Conservation (phyloP, 768 basidiomycete genomes). For the Tricholoma sp. region DNA sequence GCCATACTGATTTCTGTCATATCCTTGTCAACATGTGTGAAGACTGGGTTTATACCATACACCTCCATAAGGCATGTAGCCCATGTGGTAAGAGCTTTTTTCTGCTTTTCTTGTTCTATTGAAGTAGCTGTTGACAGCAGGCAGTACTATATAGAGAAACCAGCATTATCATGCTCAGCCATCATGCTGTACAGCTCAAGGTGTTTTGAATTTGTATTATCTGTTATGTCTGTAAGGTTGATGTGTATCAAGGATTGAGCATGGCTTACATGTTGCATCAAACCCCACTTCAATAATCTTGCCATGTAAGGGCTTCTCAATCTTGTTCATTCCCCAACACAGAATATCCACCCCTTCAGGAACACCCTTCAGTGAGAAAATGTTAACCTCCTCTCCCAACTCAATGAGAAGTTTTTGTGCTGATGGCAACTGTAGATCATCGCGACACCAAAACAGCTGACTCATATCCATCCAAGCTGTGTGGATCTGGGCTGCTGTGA, state of each 20-base stretch:
- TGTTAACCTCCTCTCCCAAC: conserved; percentile 3
- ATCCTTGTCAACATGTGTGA: conserved; percentile 15
- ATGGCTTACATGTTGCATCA: conserved; percentile 18
- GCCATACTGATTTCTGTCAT: conserved; percentile 16
- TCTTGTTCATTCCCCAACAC: conserved; percentile 18
- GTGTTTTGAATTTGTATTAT: conserved; percentile 22
- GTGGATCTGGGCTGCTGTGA: conserved; percentile 21
- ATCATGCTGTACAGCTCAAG: conserved; percentile 22
- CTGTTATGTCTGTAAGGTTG: conserved; percentile 7
- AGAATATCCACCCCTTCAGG: conserved; percentile 19
- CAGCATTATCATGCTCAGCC: conserved; percentile 21
- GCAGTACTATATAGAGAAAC: conserved; percentile 20
- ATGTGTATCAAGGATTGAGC: not conserved
- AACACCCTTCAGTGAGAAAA: conserved; percentile 11
- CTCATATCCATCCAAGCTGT: conserved; percentile 23
- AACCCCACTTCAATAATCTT: conserved; percentile 14
- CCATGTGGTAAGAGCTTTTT: conserved; percentile 16
- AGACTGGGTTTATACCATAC: conserved; percentile 11
- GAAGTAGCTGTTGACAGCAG: conserved; percentile 18
- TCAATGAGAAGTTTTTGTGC: conserved; percentile 18
- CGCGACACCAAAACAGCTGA: conserved; percentile 19
- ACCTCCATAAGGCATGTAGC: conserved; percentile 6
- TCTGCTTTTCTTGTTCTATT: conserved; percentile 17
- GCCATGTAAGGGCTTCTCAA: conserved; percentile 8
- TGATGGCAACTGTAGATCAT: conserved; percentile 18